Percentiles rank a stretch among this genome's conserved stretches.
These are phyloP conservation scores for Aciculosporium take DNA, from an alignment of 2,329 filamentous ascomycete genomes.

Conservation along the genomic window DNA sequence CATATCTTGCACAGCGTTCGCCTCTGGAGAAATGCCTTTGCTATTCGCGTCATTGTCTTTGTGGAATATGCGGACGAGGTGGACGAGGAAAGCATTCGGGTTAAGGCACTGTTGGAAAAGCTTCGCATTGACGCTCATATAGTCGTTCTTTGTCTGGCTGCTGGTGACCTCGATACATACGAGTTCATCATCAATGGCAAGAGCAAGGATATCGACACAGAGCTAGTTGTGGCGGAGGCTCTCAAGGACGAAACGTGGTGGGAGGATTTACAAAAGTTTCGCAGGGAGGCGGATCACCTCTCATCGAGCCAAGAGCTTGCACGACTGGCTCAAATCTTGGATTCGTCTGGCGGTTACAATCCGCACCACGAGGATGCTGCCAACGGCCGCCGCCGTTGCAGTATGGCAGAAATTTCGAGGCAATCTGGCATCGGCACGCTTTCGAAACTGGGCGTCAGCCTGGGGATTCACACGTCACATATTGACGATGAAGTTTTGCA, in stretches of 20 bases:
- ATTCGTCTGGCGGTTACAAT: conserved; percentile 29
- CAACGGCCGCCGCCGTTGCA: conserved; percentile 22
- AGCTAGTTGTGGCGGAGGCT: conserved; percentile 48
- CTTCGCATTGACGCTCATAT: conserved; percentile 69
- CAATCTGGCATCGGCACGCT: conserved; percentile 40
- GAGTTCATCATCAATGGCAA: conserved; percentile 65
- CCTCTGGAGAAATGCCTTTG: conserved; percentile 62
- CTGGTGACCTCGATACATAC: conserved; percentile 57
- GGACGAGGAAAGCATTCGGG: conserved; percentile 58
- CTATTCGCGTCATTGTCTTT: conserved; percentile 67
- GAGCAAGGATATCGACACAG: conserved; percentile 36
- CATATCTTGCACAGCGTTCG: conserved; percentile 73
- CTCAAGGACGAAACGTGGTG: conserved; percentile 69
- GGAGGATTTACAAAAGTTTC: conserved; percentile 52
- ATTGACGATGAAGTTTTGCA: conserved; percentile 48
- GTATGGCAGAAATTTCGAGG: conserved; percentile 47
- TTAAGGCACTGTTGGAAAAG: conserved; percentile 63
- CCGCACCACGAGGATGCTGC: conserved; percentile 24
- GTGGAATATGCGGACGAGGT: conserved; percentile 81
- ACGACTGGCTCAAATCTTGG: conserved; percentile 29
- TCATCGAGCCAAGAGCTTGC: conserved; percentile 28
- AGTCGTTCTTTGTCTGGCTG: conserved; percentile 68
- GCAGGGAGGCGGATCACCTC: conserved; percentile 26
- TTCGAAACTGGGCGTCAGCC: conserved; percentile 45
- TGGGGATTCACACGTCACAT: conserved; percentile 64